Percentiles rank a stretch among this genome's conserved stretches.
Conservation (phyloP, 192 early-diverging fungal genomes). For the Mortierella hygrophila region DNA sequence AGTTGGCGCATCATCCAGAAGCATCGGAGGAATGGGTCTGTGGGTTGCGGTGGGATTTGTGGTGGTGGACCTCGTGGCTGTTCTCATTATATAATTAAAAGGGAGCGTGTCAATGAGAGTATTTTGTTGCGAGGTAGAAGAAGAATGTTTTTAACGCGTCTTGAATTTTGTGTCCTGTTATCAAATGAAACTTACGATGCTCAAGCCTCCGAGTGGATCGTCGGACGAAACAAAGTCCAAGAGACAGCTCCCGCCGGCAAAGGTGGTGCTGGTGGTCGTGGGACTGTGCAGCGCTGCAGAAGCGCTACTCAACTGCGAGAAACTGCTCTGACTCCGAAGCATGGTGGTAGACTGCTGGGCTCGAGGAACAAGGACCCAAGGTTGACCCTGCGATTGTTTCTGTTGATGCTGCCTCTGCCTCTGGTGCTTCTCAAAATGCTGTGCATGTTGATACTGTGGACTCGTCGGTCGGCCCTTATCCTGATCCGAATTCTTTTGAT, state of each 20-base stretch:
- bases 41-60: slow-evolving; percentile 23
- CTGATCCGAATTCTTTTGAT: background rate
- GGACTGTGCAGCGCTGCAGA: background rate
- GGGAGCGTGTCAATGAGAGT: background rate
- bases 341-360: background rate
- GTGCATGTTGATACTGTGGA: background rate
- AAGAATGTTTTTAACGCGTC: no score
- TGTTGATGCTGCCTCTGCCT: background rate
- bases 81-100: background rate
- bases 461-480: background rate
- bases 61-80: background rate
- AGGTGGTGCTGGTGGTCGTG: background rate
- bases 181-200: background rate
- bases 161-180: background rate
- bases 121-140: background rate
- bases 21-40: slow-evolving; percentile 50
- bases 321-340: background rate
- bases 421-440: background rate
- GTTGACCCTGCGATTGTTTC: background rate
- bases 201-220: background rate
- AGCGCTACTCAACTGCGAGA: background rate
- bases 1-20: slow-evolving; percentile 60
- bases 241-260: background rate
- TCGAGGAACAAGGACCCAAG: background rate
- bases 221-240: background rate